Conservation (phyloP, 371 early-diverging fungal genomes). For the Mortierella sp. region DNA sequence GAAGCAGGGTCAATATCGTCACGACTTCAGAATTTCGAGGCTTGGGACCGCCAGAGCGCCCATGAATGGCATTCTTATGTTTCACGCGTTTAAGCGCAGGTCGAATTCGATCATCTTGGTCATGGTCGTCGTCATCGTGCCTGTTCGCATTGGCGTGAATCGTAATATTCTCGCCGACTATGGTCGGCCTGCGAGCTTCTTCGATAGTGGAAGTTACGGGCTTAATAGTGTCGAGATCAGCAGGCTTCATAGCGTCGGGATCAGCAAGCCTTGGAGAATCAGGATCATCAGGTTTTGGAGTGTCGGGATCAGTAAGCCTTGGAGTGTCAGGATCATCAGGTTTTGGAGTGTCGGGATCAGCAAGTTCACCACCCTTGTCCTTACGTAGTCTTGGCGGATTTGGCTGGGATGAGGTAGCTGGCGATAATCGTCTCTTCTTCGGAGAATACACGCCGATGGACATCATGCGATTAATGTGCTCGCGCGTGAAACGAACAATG, state of each 20-base stretch:
- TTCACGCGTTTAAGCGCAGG: background rate
- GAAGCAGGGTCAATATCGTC: slow-evolving; percentile 37
- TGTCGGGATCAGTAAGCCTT: slow-evolving; percentile 1
- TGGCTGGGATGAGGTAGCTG: background rate
- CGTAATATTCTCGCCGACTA: slow-evolving; percentile 2
- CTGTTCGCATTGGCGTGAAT: slow-evolving; percentile 29
- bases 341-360: background rate
- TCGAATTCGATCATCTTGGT: background rate
- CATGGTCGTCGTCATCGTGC: slow-evolving; percentile 11
- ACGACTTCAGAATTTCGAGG: slow-evolving; percentile 18
- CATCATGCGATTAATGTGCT: slow-evolving; percentile 57
- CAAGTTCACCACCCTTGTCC: background rate
- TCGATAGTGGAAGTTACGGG: background rate
- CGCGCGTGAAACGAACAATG: slow-evolving; percentile 43
- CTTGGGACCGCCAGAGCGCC: background rate
- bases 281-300: background rate
- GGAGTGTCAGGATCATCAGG: no score
- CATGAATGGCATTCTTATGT: background rate
- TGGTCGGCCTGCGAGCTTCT: background rate
- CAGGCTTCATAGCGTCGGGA: background rate
- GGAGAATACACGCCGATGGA: slow-evolving; percentile 22
- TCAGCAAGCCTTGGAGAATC: background rate
- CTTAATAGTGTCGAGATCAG: background rate
- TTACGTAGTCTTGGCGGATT: background rate
- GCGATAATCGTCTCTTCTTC: background rate